Conservation (phyloP, 2,329 filamentous ascomycete genomes). For the Colletotrichum horii region DNA sequence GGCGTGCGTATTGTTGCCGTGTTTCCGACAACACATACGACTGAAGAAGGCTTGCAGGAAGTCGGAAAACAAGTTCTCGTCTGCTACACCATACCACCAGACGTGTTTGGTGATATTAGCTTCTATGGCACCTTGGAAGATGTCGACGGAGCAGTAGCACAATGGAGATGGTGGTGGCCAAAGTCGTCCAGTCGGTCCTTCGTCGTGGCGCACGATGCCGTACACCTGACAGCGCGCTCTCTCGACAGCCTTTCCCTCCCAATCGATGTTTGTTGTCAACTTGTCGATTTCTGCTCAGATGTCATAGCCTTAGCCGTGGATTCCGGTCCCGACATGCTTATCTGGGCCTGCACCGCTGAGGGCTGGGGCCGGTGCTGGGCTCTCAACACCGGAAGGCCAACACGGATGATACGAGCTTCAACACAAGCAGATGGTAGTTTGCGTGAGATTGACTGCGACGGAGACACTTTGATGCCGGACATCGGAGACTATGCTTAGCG, state of each 20-base stretch:
- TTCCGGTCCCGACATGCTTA: constrained; percentile 35
- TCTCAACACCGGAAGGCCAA: constrained; percentile 28
- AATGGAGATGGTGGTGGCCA: constrained; percentile 23
- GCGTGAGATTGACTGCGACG: constrained; percentile 33
- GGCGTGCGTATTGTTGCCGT: constrained; percentile 64
- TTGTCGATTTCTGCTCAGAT: constrained; percentile 33
- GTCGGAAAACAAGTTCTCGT: constrained; percentile 48
- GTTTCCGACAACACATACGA: constrained; percentile 45
- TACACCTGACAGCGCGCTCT: constrained; percentile 12
- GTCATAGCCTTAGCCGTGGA: constrained; percentile 37
- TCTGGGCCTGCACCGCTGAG: constrained; percentile 39
- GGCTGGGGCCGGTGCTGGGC: constrained; percentile 38
- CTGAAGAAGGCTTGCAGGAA: neutral
- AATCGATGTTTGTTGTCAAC: constrained; percentile 35
- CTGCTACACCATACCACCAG: constrained; percentile 65
- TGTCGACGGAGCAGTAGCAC: constrained; percentile 9
- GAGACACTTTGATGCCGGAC: constrained; percentile 33
- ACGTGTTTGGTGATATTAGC: constrained; percentile 50
- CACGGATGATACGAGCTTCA: neutral
- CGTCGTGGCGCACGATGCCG: neutral
- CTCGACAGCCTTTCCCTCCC: constrained; percentile 14
- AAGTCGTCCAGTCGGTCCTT: neutral
- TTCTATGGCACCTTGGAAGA: neutral
- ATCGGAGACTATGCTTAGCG: neutral
- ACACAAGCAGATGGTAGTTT: constrained; percentile 37